phyloP scores from a whole-genome alignment of 2,329 filamentous ascomycete genomes.

The Fusarium continuum region DNA sequence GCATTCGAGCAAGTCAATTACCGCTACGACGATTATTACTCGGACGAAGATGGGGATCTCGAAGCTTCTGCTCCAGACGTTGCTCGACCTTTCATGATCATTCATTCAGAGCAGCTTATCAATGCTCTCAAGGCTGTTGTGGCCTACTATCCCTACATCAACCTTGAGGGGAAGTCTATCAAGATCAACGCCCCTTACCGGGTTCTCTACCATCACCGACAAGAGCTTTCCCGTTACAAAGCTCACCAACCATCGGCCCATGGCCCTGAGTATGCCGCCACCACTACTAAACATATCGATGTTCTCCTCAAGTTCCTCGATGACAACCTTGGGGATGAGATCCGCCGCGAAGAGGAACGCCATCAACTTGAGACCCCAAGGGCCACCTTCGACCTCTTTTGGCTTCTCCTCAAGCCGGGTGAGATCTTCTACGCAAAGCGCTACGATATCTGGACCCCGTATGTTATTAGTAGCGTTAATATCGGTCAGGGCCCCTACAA shows the following conservation, averaged over 20 bases:
- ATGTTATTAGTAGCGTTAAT: constrained; percentile 51
- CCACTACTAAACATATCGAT: constrained; percentile 56
- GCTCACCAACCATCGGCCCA: constrained; percentile 54
- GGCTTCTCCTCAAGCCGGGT: constrained; percentile 58
- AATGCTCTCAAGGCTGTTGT: constrained; percentile 59
- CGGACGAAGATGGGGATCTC: constrained; percentile 36
- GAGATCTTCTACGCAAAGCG: constrained; percentile 55
- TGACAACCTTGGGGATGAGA: constrained; percentile 48
- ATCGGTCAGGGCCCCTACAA: constrained; percentile 14
- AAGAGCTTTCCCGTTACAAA: constrained; percentile 54
- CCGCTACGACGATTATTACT: constrained; percentile 41
- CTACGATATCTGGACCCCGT: constrained; percentile 53
- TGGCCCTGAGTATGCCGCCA: constrained; percentile 51
- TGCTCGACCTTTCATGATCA: constrained; percentile 52
- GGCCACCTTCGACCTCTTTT: constrained; percentile 57
- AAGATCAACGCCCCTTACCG: constrained; percentile 57
- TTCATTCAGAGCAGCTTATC: constrained; percentile 57
- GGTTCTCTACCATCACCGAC: constrained; percentile 58
- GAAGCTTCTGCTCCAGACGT: constrained; percentile 43
- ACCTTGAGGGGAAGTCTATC: constrained; percentile 50
- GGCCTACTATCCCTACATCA: constrained; percentile 57
- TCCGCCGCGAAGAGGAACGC: constrained; percentile 53
- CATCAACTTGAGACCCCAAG: constrained; percentile 51
- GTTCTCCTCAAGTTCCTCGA: constrained; percentile 56
- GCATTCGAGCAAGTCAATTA: constrained; percentile 39